Evolutionary conservation across 2,329 filamentous ascomycete genomes (phyloP), one percentile per base, ranked within the genome.

Genomic region (Colletotrichum lentis): DNA sequence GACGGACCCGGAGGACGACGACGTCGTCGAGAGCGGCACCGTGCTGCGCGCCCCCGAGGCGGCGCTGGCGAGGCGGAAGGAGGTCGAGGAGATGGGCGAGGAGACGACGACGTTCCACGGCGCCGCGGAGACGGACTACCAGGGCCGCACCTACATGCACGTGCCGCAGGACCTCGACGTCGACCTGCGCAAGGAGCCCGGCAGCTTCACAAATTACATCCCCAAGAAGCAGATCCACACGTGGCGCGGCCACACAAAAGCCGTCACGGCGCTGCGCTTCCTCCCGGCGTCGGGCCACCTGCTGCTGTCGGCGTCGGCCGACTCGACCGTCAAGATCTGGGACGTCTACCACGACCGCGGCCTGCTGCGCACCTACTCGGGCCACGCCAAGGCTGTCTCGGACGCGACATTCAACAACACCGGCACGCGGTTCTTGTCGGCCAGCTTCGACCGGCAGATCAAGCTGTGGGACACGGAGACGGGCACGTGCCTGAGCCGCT

Each of bases 381-480:
- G 96, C 11, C 96, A 99, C 78, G 90, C 86, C 41, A 98, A 97
- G 80, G 91, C 93, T 20, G 85, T 98, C 31, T 95, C 94, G 35
- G 95, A 97, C 76, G 88, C 96, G 52, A 91, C 91, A 73, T 98
- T 98, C 86, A 94, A 94, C 74, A 85, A 85, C 3, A 86, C 88
- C 39, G 96, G 96, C 60, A 91, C 88, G 12, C 91, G 91, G 62
- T 99, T 99, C 83, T 81, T 99, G 31, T 94, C 94, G 3, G 91
- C 92, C 1, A 96, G 93, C 18, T 99, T 96, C 78, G 96, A 99
- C 78, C 91, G 95, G 62, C 91, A 93, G 82, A 97, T 98, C 83
- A 97, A 98, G 80, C 85, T 99, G 37, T 99, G 96, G 96, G 96
- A 99, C 75, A 97, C 95, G 0, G 96, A 99, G 79, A 97, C 93